phyloP scores from a whole-genome alignment of 352 stramenopile species.

The Phytophthora colocasiae region DNA sequence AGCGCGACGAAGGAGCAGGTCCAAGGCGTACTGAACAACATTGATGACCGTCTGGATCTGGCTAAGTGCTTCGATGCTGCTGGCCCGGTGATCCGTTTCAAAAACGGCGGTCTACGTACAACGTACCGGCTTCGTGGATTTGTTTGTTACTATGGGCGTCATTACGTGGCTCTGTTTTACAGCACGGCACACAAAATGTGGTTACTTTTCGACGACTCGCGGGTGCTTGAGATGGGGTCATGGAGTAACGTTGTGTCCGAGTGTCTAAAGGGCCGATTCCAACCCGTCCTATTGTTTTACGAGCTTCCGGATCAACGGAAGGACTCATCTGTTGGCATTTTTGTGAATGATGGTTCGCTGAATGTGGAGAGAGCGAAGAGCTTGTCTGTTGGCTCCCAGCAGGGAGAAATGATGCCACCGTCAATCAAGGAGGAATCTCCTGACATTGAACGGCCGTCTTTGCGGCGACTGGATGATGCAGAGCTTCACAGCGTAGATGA shows the following conservation, averaged over 20 bases:
- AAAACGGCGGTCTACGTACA: conserved; percentile 72
- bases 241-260: conserved; percentile 81
- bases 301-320: conserved; percentile 84
- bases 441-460: conserved; percentile 50
- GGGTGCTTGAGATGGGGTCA: conserved; percentile 75
- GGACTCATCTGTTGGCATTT: conserved; percentile 80
- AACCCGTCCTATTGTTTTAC: conserved; percentile 87
- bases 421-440: conserved; percentile 64
- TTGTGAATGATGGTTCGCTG: conserved; percentile 40
- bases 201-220: conserved; percentile 88
- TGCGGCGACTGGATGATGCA: conserved; percentile 36
- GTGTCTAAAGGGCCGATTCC: conserved; percentile 84
- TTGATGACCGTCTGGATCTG: conserved; percentile 74
- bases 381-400: conserved; percentile 64
- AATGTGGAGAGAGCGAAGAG: conserved; percentile 58
- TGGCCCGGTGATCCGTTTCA: conserved; percentile 72
- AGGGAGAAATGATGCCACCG: conserved; percentile 51
- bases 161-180: conserved; percentile 89
- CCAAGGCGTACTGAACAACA: conserved; percentile 65
- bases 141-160: conserved; percentile 86
- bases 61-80: conserved; percentile 77
- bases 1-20: conserved; percentile 81
- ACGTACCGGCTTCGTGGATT: conserved; percentile 84
- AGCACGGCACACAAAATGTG: conserved; percentile 87
- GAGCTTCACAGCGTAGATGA: conserved; percentile 48